phyloP scores from a whole-genome alignment of 345 rosid species.

The Acer saccharum region DNA sequence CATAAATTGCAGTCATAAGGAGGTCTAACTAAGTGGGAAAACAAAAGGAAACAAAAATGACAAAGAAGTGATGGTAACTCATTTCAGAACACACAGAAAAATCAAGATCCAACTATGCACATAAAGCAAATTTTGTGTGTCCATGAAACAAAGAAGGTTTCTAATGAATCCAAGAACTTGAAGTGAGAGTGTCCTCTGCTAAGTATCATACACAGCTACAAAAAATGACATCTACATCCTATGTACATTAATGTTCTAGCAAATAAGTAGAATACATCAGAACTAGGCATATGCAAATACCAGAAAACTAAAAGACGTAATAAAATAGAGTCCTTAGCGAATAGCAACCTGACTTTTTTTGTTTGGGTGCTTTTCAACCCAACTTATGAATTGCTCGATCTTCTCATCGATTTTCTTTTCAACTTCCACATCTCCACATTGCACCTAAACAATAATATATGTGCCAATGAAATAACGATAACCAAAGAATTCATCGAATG shows the following conservation, averaged over 20 bases:
- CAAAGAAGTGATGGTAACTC: constrained; percentile 3
- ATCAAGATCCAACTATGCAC: background rate
- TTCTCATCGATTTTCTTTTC: constrained; percentile 96
- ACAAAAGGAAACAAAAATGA: background rate
- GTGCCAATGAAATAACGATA: background rate
- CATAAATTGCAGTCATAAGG: background rate
- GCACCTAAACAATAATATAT: constrained; percentile 44
- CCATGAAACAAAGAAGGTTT: background rate
- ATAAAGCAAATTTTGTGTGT: background rate
- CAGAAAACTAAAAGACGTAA: background rate
- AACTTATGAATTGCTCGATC: constrained; percentile 82
- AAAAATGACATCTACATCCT: background rate
- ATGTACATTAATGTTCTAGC: background rate
- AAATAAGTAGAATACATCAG: background rate
- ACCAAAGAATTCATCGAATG: background rate
- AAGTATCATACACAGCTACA: background rate
- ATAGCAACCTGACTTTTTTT: constrained; percentile 84
- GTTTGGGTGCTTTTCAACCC: constrained; percentile 96
- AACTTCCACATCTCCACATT: constrained; percentile 83
- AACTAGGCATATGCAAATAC: background rate
- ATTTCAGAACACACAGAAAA: background rate
- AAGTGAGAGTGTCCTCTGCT: background rate
- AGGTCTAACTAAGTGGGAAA: background rate
- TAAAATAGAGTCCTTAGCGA: background rate
- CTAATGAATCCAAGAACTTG: background rate